Base-by-base conservation (phyloP, 2,329 filamentous ascomycete species). In the Chrysoporthe puriensis region DNA sequence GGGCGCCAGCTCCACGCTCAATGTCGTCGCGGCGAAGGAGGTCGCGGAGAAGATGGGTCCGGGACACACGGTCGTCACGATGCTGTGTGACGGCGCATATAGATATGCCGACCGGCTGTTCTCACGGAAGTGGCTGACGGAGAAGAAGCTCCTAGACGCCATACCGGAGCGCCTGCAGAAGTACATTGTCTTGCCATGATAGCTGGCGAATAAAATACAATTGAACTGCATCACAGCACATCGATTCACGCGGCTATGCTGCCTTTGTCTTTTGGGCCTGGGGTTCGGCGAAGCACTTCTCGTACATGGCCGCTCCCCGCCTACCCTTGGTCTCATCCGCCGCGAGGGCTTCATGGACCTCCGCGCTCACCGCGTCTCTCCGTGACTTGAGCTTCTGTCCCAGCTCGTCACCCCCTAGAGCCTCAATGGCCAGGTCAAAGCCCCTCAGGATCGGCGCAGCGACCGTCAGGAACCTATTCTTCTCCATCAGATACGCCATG, bases 11-110 rank as follows among this genome's bases (percentile, higher is more conserved):
- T 97, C 93, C 34, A 92, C 93, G 68, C 83, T 99, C 75, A 99
- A 99, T 77, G 96, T 99, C 16, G 96, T 95, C 7, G 96, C 96
- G 1, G 96, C 96, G 18, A 93, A 95, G 82, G 93, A 98, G 80
- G 91, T 97, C 42, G 96, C 96, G 0, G 89, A 96, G 85, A 93
- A 92, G 81, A 81, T 99, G 70, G 96, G 96, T 43, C 90, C 88
- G 73, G 94, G 95, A 11, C 88, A 95, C 78, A 97, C 92, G 0
- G 91, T 99, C 34, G 96, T 98, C 59, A 99, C 96, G 1, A 87
- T 98, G 67, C 86, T 99, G 57, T 97, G 93, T 76, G 96, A 99
- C 77, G 96, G 96, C 69, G 96, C 96, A n/a, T 98, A 99, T 77
- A 84, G 96, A 75, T 99, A 99, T 78, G 96, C 96, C 5, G 96